Evolutionary conservation across 495 filamentous ascomycete species (phyloP), one percentile per base, ranked within the genome.

Genomic region (Tuber indicum): DNA sequence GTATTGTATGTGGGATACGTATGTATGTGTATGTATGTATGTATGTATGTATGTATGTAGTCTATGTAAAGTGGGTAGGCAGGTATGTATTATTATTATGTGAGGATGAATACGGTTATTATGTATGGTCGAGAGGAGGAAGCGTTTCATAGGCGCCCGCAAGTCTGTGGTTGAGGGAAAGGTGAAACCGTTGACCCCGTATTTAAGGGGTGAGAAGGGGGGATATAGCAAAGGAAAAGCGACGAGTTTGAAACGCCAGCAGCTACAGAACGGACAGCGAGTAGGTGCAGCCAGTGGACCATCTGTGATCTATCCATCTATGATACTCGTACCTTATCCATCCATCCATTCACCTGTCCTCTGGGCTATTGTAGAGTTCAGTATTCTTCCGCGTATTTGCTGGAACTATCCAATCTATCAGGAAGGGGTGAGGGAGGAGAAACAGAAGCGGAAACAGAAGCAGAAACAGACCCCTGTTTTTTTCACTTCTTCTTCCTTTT

Each of bases 81-180:
- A 41, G 39, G 39, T 41, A 41, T 41, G 39, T 41, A 41, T 41
- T 41, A 41, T 41, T 41, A 41, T 41, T 41, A 41, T 5, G 39
- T 1, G 39, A 41, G 39, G 0, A 41, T 41, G 4, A 41, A 41
- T 41, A 41, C 4, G 70, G 71, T 70, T 47, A 39, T 66, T 66
- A 69, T 72, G 45, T 46, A 45, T 42, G 62, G 70, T 23, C 46
- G 72, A 74, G 72, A 72, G 36, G 41, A 39, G 39, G 36, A 42
- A 32, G 39, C 47, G 78, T 80, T 80, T 80, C 78, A 80, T 80
- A 80, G 78, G 77, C 78, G 78, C 78, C 78, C 77, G 77, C 75
- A 78, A 78, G 46, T 77, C 72, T 74, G 78, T 74, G 74, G 77
- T 80, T 80, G 78, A 80, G 78, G 78, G 71, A 47, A 17, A 71